phyloP scores from a whole-genome alignment of 305 asterid species.

The Ilex paraguariensis region DNA sequence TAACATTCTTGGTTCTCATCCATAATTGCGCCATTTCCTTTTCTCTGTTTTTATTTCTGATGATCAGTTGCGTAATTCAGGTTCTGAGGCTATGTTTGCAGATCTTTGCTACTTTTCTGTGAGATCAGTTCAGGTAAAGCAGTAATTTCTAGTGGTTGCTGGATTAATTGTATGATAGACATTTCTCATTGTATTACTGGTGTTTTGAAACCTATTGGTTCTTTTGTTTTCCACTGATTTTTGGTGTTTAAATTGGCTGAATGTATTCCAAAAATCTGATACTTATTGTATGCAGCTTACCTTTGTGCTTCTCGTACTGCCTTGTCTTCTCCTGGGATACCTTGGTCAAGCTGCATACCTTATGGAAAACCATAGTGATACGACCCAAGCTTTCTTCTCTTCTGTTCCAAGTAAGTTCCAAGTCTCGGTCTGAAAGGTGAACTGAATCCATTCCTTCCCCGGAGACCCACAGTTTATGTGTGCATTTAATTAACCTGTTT shows the following conservation, averaged over 20 bases:
- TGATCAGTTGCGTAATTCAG: conserved; percentile 47
- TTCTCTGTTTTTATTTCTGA: conserved; percentile 25
- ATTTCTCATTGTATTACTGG: conserved; percentile 7
- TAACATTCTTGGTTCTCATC: conserved; percentile 7
- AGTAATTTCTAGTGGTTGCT: conserved; percentile 16
- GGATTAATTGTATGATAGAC: conserved; percentile 10
- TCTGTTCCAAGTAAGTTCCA: conserved; percentile 80
- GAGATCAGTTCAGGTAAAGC: conserved; percentile 90
- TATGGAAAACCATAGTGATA: conserved; percentile 93
- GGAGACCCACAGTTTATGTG: neutral
- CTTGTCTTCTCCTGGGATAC: conserved; percentile 98
- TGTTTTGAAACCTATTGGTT: conserved; percentile 14
- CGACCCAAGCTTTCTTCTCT: conserved; percentile 96
- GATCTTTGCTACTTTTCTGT: conserved; percentile 98
- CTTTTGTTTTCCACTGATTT: neutral
- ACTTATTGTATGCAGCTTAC: conserved; percentile 63
- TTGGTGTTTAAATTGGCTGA: neutral
- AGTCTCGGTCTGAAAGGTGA: neutral
- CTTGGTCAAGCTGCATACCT: conserved; percentile 99
- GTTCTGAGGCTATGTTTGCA: conserved; percentile 99
- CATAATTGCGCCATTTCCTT: neutral
- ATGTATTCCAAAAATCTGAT: neutral
- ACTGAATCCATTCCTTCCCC: too few species aligned
- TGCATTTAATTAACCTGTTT: neutral
- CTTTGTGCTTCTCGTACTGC: conserved; percentile 83